Conservation (phyloP, 306 rosid genomes). For the Trifolium fragiferum region DNA sequence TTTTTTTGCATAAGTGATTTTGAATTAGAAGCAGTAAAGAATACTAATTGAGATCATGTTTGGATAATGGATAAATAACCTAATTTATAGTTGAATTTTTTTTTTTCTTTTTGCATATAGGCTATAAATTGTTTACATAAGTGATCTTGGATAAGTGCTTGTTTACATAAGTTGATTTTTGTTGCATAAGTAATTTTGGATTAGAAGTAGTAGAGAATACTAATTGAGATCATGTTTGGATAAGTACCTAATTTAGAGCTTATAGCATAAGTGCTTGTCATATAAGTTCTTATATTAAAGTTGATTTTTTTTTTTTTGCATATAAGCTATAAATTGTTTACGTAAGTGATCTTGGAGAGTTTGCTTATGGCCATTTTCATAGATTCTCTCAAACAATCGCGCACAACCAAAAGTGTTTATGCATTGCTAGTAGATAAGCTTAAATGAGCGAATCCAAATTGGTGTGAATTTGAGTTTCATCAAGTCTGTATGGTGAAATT, state of each 20-base stretch:
- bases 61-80: no score
- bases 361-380: not conserved
- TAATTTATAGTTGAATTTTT: no score
- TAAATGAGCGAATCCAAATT: not conserved
- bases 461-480: slow-evolving; percentile 23
- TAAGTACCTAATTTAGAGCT: not conserved
- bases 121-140: no score
- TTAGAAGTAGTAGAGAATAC: not conserved
- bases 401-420: not conserved
- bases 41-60: no score
- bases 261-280: not conserved
- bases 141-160: no score
- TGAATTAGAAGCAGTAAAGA: no score
- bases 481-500: slow-evolving; percentile 3
- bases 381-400: not conserved
- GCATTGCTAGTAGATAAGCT: not conserved
- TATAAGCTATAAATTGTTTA: not conserved
- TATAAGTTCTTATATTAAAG: not conserved
- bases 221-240: not conserved
- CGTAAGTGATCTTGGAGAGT: not conserved
- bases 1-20: no score
- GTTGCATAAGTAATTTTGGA: no score
- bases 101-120: no score
- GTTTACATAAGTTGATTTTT: no score
- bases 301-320: not conserved